Evolutionary conservation across 2,329 filamentous ascomycete genomes (phyloP), one percentile per base, ranked within the genome.

Genomic region (Colletotrichum ledebouriae): DNA sequence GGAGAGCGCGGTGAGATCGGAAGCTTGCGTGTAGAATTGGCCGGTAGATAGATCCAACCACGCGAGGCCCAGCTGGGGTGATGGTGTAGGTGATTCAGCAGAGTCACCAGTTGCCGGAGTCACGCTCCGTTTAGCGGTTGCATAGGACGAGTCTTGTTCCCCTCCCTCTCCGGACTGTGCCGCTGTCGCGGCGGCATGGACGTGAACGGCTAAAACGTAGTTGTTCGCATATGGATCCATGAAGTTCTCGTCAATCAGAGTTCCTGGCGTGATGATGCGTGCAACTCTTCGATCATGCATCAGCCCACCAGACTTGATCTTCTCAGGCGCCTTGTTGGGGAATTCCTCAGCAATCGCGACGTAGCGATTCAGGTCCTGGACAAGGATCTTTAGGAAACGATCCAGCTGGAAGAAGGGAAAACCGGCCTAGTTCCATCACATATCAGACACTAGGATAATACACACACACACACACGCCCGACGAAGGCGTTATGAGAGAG

Each of bases 41-140:
- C 96, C 96, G 3, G 96, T 99, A 9, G 96, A 98, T 29, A 98
- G 82, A 79, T 99, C 96, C 53, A 98, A 83, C 96, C 96, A 99
- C 46, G 96, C 93, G 57, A 99, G 82, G 3, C 96, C 96, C 64
- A 97, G 82, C 29, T 29, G 52, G 80, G 79, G 59, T 29, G 29
- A 6, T 29, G 29, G 29, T 29, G 29, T 9, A 29, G 85, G 53
- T 62, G 66, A 56, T 49, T 29, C 69, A 53, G 58, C 59, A 46
- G 44, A 20, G 47, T 52, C 50, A 63, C 22, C 59, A 47, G 64
- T 52, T 59, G 42, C 55, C 46, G 58, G 41, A 41, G 59, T 65
- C 39, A 69, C 46, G 56, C 50, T 60, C 65, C 29, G 33, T 49
- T 65, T 59, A 60, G 59, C 39, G 46, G 56, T 37, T 59, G 52